Percentiles rank a stretch among this genome's conserved stretches.
Evolutionary conservation across 1,139 yeast genomes (phyloP).

Genomic region (Geotrichum candidum): DNA sequence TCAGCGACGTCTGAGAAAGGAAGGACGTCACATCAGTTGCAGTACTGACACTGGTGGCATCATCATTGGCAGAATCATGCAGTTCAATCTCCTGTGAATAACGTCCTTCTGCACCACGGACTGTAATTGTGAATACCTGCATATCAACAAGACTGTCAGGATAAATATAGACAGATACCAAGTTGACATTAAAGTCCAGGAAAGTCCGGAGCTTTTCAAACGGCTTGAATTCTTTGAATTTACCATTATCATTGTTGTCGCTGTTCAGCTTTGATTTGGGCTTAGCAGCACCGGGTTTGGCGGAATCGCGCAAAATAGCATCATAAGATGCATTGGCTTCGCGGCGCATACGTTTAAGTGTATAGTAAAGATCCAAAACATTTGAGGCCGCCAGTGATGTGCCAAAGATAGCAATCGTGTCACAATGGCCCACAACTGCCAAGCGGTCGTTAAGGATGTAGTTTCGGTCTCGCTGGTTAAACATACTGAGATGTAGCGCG

Average conservation of each 20-base stretch:
- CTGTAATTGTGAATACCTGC: constrained; percentile 60
- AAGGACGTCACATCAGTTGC: constrained; percentile 40
- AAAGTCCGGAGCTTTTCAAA: constrained; percentile 44
- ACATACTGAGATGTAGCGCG: constrained; percentile 50
- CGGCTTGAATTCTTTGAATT: constrained; percentile 1
- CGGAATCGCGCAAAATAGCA: constrained; percentile 61
- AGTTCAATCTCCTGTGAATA: constrained; percentile 54
- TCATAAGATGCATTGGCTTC: constrained; percentile 68
- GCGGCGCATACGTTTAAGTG: constrained; percentile 63
- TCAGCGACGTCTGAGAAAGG: constrained; percentile 30
- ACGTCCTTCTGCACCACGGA: constrained; percentile 54
- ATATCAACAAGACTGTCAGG: constrained; percentile 73
- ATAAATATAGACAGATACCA: constrained; percentile 55
- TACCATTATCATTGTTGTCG: neutral
- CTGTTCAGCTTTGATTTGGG: constrained; percentile 7
- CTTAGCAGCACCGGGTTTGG: constrained; percentile 17
- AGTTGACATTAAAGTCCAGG: constrained; percentile 54
- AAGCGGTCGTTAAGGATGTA: constrained; percentile 52
- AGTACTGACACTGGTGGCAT: constrained; percentile 34
- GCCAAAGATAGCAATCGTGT: constrained; percentile 53
- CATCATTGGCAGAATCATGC: constrained; percentile 31
- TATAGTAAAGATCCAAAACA: constrained; percentile 67
- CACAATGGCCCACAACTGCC: constrained; percentile 51
- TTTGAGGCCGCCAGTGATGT: constrained; percentile 86
- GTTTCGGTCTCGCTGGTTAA: constrained; percentile 57